Conservation (phyloP, 495 filamentous ascomycete species). For the Aspergillus baeticus region DNA sequence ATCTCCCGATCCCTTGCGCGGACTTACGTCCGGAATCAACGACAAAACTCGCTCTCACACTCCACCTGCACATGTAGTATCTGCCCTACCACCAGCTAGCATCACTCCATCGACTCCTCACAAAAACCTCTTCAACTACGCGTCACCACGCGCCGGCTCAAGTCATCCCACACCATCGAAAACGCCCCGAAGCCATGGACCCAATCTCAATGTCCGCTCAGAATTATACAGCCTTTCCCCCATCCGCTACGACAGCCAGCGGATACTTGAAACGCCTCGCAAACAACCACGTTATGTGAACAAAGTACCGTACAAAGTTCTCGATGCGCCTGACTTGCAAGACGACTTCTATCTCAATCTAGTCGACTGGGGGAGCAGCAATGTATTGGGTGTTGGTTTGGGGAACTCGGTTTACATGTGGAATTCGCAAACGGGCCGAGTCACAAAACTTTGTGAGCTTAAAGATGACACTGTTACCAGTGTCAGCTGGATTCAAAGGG, state of each 20-base stretch:
- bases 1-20: constrained; percentile 61
- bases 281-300: constrained; percentile 85
- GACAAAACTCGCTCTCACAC: constrained; percentile 77
- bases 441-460: constrained; percentile 90
- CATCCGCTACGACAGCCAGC: constrained; percentile 84
- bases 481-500: constrained; percentile 93
- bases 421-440: constrained; percentile 82
- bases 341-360: constrained; percentile 98
- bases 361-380: constrained; percentile 96
- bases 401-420: constrained; percentile 98
- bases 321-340: constrained; percentile 92
- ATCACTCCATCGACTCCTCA: constrained; percentile 92
- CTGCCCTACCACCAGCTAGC: constrained; percentile 61
- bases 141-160: constrained; percentile 71
- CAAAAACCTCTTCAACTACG: constrained; percentile 95
- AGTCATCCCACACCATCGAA: constrained; percentile 81
- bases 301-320: constrained; percentile 96
- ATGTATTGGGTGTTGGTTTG: constrained; percentile 87
- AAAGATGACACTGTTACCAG: constrained; percentile 93
- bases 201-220: constrained; percentile 80
- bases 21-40: constrained; percentile 56
- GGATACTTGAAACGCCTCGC: constrained; percentile 84
- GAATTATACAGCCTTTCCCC: constrained; percentile 94
- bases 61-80: constrained; percentile 65
- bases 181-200: constrained; percentile 83